Evolutionary conservation across 176 grass and related monocot species (phyloP).

Genomic region (Avena sativa): DNA sequence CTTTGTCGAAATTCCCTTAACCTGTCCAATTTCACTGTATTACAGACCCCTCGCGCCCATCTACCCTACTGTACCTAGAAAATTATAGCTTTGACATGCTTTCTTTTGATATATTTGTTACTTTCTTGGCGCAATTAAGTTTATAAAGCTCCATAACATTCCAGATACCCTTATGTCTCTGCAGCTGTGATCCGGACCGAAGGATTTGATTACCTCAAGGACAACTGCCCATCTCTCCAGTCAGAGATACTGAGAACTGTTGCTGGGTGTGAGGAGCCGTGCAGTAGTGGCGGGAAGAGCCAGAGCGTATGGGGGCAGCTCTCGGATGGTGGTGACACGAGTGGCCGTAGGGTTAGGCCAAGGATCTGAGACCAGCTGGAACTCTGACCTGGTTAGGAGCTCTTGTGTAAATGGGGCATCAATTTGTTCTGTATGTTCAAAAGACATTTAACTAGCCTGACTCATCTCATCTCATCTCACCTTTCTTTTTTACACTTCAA

Average conservation of each 20-base stretch:
- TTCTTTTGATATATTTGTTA: conserved; percentile 4
- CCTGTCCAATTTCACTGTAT: neutral
- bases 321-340: conserved; percentile 75
- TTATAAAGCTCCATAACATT: conserved; percentile 69
- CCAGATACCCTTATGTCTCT: conserved; percentile 75
- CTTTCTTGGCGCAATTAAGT: conserved; percentile 46
- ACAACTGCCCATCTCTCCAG: conserved; percentile 77
- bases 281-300: conserved; percentile 78
- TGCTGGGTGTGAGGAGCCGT: conserved; percentile 75
- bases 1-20: neutral
- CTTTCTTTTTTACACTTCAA: conserved; percentile 16
- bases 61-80: neutral
- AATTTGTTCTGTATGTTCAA: conserved; percentile 48
- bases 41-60: neutral
- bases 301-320: conserved; percentile 84
- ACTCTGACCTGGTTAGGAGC: conserved; percentile 56
- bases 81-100: conserved; percentile 19
- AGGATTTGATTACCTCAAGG: conserved; percentile 81
- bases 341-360: conserved; percentile 74
- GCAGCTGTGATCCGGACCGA: conserved; percentile 92
- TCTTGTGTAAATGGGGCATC: conserved; percentile 59
- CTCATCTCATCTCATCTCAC: conserved; percentile 6
- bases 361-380: conserved; percentile 49
- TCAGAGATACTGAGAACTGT: conserved; percentile 82
- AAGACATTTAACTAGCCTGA: conserved; percentile 37